A percentile compares a stretch with the other conserved stretches of the same genome.
Evolutionary conservation across 129 eudicot genomes (phyloP).

Genomic region (Arctium minus): DNA sequence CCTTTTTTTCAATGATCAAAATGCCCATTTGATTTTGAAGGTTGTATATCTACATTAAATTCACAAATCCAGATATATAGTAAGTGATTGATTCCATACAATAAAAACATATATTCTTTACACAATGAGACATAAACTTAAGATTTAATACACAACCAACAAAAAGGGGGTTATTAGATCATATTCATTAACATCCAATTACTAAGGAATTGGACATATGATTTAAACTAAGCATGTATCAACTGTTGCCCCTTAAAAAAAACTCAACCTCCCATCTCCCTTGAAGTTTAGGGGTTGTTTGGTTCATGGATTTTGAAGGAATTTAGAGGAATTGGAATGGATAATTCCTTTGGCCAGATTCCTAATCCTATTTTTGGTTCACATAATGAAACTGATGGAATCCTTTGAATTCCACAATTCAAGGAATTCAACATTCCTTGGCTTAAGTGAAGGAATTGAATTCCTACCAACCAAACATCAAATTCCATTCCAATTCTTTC

Average conservation of each 20-base stretch:
- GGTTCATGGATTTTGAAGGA: too few species aligned
- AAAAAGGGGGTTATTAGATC: not conserved
- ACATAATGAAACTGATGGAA: too few species aligned
- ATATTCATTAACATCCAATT: not conserved
- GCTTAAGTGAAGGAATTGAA: too few species aligned
- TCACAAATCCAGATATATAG: not conserved
- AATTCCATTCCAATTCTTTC: too few species aligned
- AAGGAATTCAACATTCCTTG: too few species aligned
- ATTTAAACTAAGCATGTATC: not conserved
- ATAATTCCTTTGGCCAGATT: too few species aligned
- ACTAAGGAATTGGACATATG: not conserved
- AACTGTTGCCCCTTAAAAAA: not conserved
- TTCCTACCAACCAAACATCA: too few species aligned
- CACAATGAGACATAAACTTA: not conserved
- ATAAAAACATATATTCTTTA: not conserved
- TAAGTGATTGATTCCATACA: not conserved
- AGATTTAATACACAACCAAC: not conserved
- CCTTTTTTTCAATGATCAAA: conserved; percentile 79
- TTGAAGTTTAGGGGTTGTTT: conserved; percentile 3
- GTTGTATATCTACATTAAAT: conserved; percentile 59
- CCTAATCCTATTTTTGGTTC: too few species aligned
- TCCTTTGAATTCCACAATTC: too few species aligned
- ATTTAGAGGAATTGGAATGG: too few species aligned
- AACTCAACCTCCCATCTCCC: not conserved
- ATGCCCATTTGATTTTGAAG: conserved; percentile 94